phyloP scores from a whole-genome alignment of 2,329 filamentous ascomycete genomes.

The Aspergillus sp. region DNA sequence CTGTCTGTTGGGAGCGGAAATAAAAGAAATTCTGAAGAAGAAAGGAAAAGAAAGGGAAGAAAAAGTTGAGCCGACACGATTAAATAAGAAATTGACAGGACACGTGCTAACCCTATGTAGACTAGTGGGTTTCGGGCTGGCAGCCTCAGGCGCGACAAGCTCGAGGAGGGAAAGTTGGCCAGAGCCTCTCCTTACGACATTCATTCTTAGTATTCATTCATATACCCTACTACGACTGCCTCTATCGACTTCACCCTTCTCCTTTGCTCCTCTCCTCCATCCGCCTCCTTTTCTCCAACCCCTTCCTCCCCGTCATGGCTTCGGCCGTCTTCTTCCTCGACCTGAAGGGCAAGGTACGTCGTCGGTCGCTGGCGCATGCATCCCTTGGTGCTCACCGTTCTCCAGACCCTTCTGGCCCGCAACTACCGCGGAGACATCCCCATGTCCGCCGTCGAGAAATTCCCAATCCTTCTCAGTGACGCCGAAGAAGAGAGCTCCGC shows the following conservation, averaged over 20 bases:
- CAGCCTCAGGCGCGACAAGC: background rate
- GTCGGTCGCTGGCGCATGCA: background rate
- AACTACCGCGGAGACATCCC: conserved; percentile 99
- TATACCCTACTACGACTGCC: background rate
- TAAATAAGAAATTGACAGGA: conserved; percentile 11
- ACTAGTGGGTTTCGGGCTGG: conserved; percentile 1
- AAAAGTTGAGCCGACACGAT: conserved; percentile 12
- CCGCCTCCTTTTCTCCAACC: background rate
- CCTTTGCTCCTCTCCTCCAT: background rate
- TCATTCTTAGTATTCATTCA: background rate
- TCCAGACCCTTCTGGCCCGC: conserved; percentile 89
- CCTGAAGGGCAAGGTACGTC: conserved; percentile 93
- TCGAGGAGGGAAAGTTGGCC: background rate
- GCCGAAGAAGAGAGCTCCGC: conserved; percentile 98
- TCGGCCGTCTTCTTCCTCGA: conserved; percentile 98
- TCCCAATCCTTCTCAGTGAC: conserved; percentile 91
- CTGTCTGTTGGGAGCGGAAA: conserved; percentile 80
- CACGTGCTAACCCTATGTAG: conserved; percentile 27
- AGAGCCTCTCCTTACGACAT: background rate
- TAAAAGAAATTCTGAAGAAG: conserved; percentile 38
- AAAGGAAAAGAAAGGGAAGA: conserved; percentile 25
- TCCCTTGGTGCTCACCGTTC: conserved; percentile 18
- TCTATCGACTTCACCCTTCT: background rate
- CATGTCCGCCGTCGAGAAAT: conserved; percentile 98
- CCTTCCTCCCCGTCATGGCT: conserved; percentile 65